Evolutionary conservation across 805 yeast species (phyloP).

Genomic region (Sugiyamaella boreocaroliniensis): DNA sequence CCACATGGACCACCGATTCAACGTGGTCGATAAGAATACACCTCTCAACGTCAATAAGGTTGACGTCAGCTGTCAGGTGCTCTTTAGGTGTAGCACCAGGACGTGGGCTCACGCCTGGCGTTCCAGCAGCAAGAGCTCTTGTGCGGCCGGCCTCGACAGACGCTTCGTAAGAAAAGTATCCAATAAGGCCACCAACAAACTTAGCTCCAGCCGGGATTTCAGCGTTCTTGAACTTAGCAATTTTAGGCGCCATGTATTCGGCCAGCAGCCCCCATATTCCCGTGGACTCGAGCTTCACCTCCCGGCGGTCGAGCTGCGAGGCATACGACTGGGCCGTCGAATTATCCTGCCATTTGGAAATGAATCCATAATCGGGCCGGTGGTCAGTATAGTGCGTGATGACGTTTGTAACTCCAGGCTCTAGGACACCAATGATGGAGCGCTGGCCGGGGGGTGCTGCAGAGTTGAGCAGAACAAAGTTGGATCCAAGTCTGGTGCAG

Average conservation of each 20-base stretch:
- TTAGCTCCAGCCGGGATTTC: conserved; percentile 24
- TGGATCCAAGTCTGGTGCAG: conserved; percentile 43
- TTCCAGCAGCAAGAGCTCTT: conserved; percentile 21
- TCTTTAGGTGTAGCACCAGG: conserved; percentile 33
- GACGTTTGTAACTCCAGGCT: conserved; percentile 12
- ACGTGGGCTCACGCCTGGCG: conserved; percentile 22
- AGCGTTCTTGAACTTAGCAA: conserved; percentile 24
- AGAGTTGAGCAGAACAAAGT: conserved; percentile 62
- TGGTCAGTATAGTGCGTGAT: conserved; percentile 19
- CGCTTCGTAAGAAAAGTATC: conserved; percentile 82
- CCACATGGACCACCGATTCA: conserved; percentile 41
- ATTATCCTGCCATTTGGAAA: conserved; percentile 13
- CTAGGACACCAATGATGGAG: conserved; percentile 68
- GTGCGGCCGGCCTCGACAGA: conserved; percentile 26
- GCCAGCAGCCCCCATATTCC: conserved; percentile 50
- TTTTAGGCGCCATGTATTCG: conserved; percentile 37
- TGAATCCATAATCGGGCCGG: conserved; percentile 11
- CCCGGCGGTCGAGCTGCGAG: not conserved
- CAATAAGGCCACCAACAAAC: conserved; percentile 87
- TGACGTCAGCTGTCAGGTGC: conserved; percentile 49
- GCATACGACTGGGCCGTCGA: not conserved
- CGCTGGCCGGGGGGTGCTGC: conserved; percentile 82
- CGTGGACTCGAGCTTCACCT: conserved; percentile 1
- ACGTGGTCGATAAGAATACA: conserved; percentile 49
- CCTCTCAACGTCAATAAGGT: conserved; percentile 63